Evolutionary conservation across 1,284 basidiomycete genomes (phyloP).

Genomic region (Naganishia liquefaciens): DNA sequence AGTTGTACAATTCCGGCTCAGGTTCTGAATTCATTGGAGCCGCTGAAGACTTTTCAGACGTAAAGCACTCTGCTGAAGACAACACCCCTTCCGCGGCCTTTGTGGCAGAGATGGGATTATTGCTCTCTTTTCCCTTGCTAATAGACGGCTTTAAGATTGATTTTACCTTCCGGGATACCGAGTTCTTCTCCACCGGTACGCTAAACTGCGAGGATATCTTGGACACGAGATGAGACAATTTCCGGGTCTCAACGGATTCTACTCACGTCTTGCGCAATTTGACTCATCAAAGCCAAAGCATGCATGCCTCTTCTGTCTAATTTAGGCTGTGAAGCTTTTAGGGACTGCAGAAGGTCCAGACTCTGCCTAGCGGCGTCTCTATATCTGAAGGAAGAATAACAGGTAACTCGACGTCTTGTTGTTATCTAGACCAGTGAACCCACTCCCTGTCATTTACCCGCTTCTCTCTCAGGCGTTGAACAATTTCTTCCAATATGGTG

Average conservation of each 20-base stretch:
- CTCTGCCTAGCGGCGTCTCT: background rate
- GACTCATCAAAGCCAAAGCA: background rate
- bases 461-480: background rate
- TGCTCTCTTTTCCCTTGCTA: background rate
- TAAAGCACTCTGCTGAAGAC: conserved; percentile 12
- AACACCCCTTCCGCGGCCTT: background rate
- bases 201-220: background rate
- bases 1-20: conserved; percentile 29
- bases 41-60: too few species aligned
- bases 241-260: background rate
- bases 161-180: background rate
- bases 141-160: background rate
- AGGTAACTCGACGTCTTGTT: background rate
- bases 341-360: background rate
- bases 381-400: background rate
- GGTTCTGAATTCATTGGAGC: background rate
- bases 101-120: background rate
- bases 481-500: background rate
- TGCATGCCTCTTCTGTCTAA: background rate
- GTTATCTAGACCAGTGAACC: background rate
- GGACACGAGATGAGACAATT: background rate
- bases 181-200: background rate
- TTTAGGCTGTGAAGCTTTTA: background rate
- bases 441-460: background rate
- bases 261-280: background rate